phyloP scores from a whole-genome alignment of 352 stramenopile genomes.

The Phytophthora agathidicida region DNA sequence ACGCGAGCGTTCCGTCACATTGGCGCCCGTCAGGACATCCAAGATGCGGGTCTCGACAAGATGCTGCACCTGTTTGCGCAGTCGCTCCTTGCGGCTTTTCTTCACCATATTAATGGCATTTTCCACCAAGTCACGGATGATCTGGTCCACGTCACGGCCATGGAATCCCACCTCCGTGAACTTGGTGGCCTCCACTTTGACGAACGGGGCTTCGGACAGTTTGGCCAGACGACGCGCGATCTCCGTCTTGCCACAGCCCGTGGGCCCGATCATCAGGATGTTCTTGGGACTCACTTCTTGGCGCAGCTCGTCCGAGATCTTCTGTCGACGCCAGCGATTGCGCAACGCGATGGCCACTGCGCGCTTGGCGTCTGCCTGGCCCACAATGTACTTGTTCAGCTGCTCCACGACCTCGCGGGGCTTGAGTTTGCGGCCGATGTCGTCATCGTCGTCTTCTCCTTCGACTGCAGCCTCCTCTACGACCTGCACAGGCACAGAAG shows the following conservation, averaged over 20 bases:
- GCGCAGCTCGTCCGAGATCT: conserved; percentile 93
- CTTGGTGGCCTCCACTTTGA: conserved; percentile 99
- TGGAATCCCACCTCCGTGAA: conserved; percentile 99
- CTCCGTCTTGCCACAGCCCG: conserved; percentile 98
- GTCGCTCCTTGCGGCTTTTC: conserved; percentile 93
- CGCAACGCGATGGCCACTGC: conserved; percentile 98
- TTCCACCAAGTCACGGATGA: conserved; percentile 99
- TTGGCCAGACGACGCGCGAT: conserved; percentile 97
- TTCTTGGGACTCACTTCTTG: conserved; percentile 98
- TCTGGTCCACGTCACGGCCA: conserved; percentile 98
- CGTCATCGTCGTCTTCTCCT: conserved; percentile 41
- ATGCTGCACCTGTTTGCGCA: conserved; percentile 92
- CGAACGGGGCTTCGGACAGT: conserved; percentile 96
- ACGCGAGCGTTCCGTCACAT: conserved; percentile 79
- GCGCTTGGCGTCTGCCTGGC: conserved; percentile 97
- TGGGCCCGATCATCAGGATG: conserved; percentile 99
- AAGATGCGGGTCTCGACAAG: conserved; percentile 96
- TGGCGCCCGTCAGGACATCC: conserved; percentile 93
- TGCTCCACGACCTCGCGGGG: conserved; percentile 94
- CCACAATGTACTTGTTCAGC: conserved; percentile 98
- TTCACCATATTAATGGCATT: conserved; percentile 97
- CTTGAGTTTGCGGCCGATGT: conserved; percentile 88
- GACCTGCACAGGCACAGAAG: conserved; percentile 25
- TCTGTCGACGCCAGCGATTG: conserved; percentile 97
- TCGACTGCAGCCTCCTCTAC: conserved; percentile 35